phyloP scores from a whole-genome alignment of 2,329 filamentous ascomycete species.

The Arthrocladium fulminans region DNA sequence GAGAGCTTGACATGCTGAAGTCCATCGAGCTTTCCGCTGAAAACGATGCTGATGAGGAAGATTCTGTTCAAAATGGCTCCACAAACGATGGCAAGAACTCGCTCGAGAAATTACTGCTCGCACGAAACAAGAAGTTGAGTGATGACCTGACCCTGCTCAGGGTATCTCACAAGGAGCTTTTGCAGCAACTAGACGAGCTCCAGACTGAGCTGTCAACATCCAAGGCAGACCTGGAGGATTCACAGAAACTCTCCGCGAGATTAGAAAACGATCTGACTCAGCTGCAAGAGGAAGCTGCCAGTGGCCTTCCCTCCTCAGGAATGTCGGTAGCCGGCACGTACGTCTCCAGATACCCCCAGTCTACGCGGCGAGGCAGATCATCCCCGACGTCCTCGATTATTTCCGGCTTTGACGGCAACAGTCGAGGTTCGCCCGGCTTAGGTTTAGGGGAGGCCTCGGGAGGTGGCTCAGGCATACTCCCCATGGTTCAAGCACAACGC shows the following conservation, averaged over 20 bases:
- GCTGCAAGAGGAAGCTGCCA: conserved; percentile 75
- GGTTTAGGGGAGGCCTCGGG: conserved; percentile 60
- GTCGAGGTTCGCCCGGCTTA: conserved; percentile 39
- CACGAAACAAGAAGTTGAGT: conserved; percentile 90
- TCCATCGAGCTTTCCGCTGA: conserved; percentile 94
- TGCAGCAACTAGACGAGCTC: conserved; percentile 66
- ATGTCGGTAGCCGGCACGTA: conserved; percentile 92
- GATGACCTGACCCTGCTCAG: conserved; percentile 88
- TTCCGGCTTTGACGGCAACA: conserved; percentile 77
- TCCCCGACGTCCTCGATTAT: conserved; percentile 98
- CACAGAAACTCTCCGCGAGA: conserved; percentile 74
- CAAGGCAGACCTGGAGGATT: conserved; percentile 77
- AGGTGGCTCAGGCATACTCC: conserved; percentile 77
- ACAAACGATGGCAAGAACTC: conserved; percentile 59
- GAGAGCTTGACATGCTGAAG: conserved; percentile 83
- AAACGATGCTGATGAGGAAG: conserved; percentile 56
- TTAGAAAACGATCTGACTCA: conserved; percentile 85
- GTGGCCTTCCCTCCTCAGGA: conserved; percentile 71
- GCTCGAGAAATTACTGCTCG: conserved; percentile 80
- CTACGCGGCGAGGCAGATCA: conserved; percentile 55
- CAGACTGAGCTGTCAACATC: conserved; percentile 76
- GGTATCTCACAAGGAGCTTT: conserved; percentile 88
- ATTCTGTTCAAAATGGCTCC: conserved; percentile 39
- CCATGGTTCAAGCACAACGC: conserved; percentile 96
- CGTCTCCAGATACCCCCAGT: conserved; percentile 63